Base-by-base conservation (phyloP, 2,329 filamentous ascomycete species). In the Talaromyces sp. region DNA sequence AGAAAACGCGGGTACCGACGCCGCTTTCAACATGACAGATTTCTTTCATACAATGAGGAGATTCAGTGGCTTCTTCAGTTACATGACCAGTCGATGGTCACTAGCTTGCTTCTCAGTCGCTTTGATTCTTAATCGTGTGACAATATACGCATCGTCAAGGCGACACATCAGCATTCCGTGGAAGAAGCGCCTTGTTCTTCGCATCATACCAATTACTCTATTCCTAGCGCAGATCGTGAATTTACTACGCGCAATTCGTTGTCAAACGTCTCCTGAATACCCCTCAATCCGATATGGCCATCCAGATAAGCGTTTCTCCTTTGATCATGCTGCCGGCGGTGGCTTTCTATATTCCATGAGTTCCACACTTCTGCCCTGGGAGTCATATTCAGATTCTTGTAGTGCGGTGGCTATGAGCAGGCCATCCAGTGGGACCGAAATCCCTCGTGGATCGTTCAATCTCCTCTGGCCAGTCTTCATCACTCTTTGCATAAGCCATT, bases 81-180 rank as follows among this genome's bases (percentile, higher is more conserved):
- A 98, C 78, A 84, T 93, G 50, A 96, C 91, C 1, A 96, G 92
- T 77, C 90, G 90, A 77, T 98, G 95, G 95, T 93, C 94, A 0
- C 81, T 98, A 65, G 89, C 89, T 61, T 97, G 93, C 71, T 89
- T 98, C 71, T 87, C 89, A 43, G 91, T 94, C 86, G 92, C 92
- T 24, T 86, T 98, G 66, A 81, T 97, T 65, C 83, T 98, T 27
- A 98, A 98, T 75, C 88, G 95, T 65, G 96, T 95, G 7, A 89
- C 93, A 66, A 95, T 98, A 70, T 98, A 97, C 77, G 94, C 93
- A 49, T 94, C 93, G 0, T 94, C 92, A 14, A 85, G 95, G 67
- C 86, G 93, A 62, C 88, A 91, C 62, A 82, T 97, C n/a, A 85
- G 86, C 10, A 83, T 98, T 2, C 85, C 85, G 63, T 94, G 91